These are phyloP conservation scores for Penicillium sp. DNA, from an alignment of 2,329 filamentous ascomycete genomes.

Conservation along the genomic window DNA sequence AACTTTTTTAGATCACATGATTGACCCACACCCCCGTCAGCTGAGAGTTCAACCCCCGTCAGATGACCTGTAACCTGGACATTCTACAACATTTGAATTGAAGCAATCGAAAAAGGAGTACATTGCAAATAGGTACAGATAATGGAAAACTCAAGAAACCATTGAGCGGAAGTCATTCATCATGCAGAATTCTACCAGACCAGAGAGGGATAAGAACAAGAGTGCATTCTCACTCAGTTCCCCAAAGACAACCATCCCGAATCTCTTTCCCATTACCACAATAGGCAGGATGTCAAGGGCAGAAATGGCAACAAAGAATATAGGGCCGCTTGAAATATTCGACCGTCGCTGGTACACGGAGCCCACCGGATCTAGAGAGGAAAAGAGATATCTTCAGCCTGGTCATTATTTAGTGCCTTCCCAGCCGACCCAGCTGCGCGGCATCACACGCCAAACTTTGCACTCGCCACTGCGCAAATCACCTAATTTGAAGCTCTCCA, in stretches of 20 bases:
- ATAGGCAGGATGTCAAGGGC: slow-evolving; percentile 12
- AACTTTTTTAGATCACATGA: too few species aligned
- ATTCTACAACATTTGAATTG: neutral
- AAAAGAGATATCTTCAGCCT: slow-evolving; percentile 1
- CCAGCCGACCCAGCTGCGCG: slow-evolving; percentile 88
- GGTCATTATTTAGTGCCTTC: slow-evolving; percentile 37
- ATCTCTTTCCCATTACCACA: slow-evolving; percentile 22
- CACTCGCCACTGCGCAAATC: slow-evolving; percentile 91
- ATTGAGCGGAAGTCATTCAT: slow-evolving; percentile 11
- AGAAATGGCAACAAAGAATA: slow-evolving; percentile 5
- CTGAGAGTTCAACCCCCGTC: too few species aligned
- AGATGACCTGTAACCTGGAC: too few species aligned
- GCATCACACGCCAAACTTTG: slow-evolving; percentile 95
- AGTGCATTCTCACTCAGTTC: slow-evolving; percentile 24
- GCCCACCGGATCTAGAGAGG: slow-evolving; percentile 13
- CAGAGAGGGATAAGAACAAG: slow-evolving; percentile 12
- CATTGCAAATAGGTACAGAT: slow-evolving; percentile 17
- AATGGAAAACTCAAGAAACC: slow-evolving; percentile 9
- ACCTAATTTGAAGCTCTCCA: slow-evolving; percentile 89
- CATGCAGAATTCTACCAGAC: slow-evolving; percentile 19
- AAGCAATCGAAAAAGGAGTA: slow-evolving; percentile 3
- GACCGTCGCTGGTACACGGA: slow-evolving; percentile 17
- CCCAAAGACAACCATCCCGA: slow-evolving; percentile 16
- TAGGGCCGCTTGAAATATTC: slow-evolving; percentile 7
- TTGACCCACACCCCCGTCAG: too few species aligned